Conservation (phyloP, 805 yeast genomes). For the Myxozyma neotropica region DNA sequence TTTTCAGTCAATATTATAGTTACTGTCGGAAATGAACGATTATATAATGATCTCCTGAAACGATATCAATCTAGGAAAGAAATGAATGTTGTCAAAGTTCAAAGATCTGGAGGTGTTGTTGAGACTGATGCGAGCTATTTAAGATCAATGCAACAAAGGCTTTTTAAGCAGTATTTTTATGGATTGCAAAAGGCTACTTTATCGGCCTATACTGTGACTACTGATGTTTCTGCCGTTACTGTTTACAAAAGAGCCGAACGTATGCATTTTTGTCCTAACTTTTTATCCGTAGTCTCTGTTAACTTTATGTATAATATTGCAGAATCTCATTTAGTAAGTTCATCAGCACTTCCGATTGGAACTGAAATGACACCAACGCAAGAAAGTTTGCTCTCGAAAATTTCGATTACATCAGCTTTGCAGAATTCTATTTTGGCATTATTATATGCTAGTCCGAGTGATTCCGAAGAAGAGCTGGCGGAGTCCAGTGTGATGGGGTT, state of each 20-base stretch:
- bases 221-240: slow-evolving; percentile 60
- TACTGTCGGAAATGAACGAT: slow-evolving; percentile 75
- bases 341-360: slow-evolving; percentile 44
- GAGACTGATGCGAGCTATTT: slow-evolving; percentile 69
- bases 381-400: slow-evolving; percentile 39
- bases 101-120: slow-evolving; percentile 75
- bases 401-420: slow-evolving; percentile 49
- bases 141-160: slow-evolving; percentile 71
- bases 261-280: slow-evolving; percentile 10
- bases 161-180: slow-evolving; percentile 86
- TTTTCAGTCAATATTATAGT: slow-evolving; percentile 62
- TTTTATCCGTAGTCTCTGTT: slow-evolving; percentile 18
- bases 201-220: slow-evolving; percentile 84
- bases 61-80: slow-evolving; percentile 37
- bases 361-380: slow-evolving; percentile 40
- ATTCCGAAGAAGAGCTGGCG: slow-evolving; percentile 51
- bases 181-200: slow-evolving; percentile 68
- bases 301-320: too few relatives aligned
- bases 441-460: slow-evolving; percentile 53
- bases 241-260: slow-evolving; percentile 61
- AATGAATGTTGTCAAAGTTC: slow-evolving; percentile 59
- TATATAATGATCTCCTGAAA: slow-evolving; percentile 63
- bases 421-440: slow-evolving; percentile 79
- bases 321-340: slow-evolving; percentile 36
- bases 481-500: slow-evolving; percentile 74